These are phyloP conservation scores for Orbilia brochopaga DNA, from an alignment of 2,329 filamentous ascomycete species.

Conservation along the genomic window DNA sequence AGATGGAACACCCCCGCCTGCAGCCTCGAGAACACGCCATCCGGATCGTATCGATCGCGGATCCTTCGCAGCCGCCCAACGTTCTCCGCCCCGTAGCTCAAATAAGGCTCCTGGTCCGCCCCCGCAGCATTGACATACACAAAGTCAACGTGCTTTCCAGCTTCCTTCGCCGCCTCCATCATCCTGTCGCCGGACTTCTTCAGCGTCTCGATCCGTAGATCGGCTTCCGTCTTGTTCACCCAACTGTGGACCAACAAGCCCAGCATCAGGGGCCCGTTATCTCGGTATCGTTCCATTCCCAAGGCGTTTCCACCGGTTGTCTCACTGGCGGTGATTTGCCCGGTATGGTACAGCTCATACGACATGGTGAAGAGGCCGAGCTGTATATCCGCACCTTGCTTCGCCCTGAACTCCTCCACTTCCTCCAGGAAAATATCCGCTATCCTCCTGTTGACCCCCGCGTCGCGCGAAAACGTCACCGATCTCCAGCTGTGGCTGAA, in stretches of 20 bases:
- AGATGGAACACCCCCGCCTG: constrained; percentile 55
- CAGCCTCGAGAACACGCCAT: constrained; percentile 55
- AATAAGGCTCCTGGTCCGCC: constrained; percentile 59
- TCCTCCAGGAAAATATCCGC: constrained; percentile 18
- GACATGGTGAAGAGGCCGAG: constrained; percentile 22
- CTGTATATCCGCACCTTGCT: not conserved
- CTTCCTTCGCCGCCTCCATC: constrained; percentile 3
- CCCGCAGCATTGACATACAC: constrained; percentile 62
- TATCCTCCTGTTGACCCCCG: constrained; percentile 2
- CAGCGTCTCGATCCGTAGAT: constrained; percentile 7
- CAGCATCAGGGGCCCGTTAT: constrained; percentile 11
- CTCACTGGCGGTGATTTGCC: constrained; percentile 6
- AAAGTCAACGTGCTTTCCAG: constrained; percentile 52
- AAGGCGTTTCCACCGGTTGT: constrained; percentile 21
- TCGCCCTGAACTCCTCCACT: constrained; percentile 1
- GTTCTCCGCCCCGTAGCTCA: constrained; percentile 59
- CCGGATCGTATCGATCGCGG: constrained; percentile 54
- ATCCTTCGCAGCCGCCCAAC: constrained; percentile 53
- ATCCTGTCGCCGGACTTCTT: constrained; percentile 18
- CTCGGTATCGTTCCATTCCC: constrained; percentile 13
- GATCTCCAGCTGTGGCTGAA: constrained; percentile 29
- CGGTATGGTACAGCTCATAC: constrained; percentile 17
- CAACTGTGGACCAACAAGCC: constrained; percentile 18
- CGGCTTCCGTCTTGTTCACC: constrained; percentile 21
- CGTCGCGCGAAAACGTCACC: constrained; percentile 13